Base-by-base conservation (phyloP, 2,329 filamentous ascomycete genomes). In the Xylariales sp. region DNA sequence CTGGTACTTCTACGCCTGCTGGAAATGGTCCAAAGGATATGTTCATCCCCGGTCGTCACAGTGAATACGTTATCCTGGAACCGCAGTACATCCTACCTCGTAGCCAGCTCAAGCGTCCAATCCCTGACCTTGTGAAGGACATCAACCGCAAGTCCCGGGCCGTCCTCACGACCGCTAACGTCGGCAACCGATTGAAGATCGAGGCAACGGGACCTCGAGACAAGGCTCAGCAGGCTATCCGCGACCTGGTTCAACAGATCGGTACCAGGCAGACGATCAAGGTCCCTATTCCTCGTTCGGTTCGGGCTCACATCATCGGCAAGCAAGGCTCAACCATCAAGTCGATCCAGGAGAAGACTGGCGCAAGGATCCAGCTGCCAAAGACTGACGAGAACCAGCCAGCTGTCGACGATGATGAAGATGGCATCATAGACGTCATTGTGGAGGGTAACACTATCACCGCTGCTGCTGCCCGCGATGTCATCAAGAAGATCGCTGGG, bases 141-240 rank as follows among this genome's bases (percentile, higher is more conserved):
- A 87, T 97, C 66, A 96, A 95, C 68, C 87, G 85, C 66, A 87
- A 85, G 59, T 95, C 88, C 46, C 89, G 91, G 60, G 89, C 90
- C 44, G 87, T 81, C 52, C 80, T 98, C 51, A 83, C 85, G 52
- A 84, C 90, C 74, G 79, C 79, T 44, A 77, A 79, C 45, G 80
- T 82, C n/a, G 76, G 82, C 48, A 82, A 79, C 49, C 76, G 78
- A 27, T 73, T 89, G 52, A 82, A 84, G 53, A 94, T 98, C 58
- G 86, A 91, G 62, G 89, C 88, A 35, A 84, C 81, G 50, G 91
- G 93, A 44, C 84, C 88, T 44, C 82, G 84, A 45, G 87, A 94
- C 45, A 80, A 86, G 53, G 89, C 91, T 49, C 83, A 88, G 58
- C 83, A 93, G 66, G 88, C 91, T 42, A 76, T 97, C 58, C 90